Base-by-base conservation (phyloP, 2,329 filamentous ascomycete genomes). In the Xylariaceae sp. region DNA sequence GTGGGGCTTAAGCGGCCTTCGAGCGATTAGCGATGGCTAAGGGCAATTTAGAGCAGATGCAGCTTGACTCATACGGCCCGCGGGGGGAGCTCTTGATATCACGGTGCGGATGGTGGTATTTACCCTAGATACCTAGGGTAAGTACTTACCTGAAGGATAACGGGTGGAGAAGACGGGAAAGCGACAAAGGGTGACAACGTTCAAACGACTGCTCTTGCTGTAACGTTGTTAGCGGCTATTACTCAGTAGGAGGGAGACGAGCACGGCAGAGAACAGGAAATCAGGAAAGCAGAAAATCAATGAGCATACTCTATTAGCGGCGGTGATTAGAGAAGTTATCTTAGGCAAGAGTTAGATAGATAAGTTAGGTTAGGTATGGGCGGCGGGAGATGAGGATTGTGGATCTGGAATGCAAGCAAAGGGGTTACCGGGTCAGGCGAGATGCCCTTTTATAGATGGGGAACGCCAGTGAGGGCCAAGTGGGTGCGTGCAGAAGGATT, bases 31-130 rank as follows among this genome's bases (percentile, higher is more conserved):
- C 34, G 54, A 42, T 39, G 9, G 12, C 9, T 30, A 37, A 8
- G 46, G 47, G 12, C 6, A 19, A 48, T 48, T 12, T 30, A 37
- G 12, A 49, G 47, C 11, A 7, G 29, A 48, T 48, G 39, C 19
- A 41, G 11, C 34, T 39, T n/a, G 41, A n/a, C 31, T 44, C 9
- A 12, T 31, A 4, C 4, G 34, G 40, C 46, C 34, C 12, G 40
- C 19, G 19, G 19, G 29, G n/a, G 19, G 49, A 50, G 46, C 52
- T 39, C 52, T 6, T 55, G 52, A 52, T 57, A 55, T 49, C 35
- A 55, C 54, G 32, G 29, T 43, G 29, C 43, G 44, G 41, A 53
- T 47, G 51, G 51, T 19, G 39, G 46, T 43, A 32, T 29, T 29
- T 26, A 19, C 32, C 32, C 19, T 19, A 19, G 19, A 19, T 35